phyloP scores from a whole-genome alignment of 2,329 filamentous ascomycete species.

The Aureobasidium sp. region DNA sequence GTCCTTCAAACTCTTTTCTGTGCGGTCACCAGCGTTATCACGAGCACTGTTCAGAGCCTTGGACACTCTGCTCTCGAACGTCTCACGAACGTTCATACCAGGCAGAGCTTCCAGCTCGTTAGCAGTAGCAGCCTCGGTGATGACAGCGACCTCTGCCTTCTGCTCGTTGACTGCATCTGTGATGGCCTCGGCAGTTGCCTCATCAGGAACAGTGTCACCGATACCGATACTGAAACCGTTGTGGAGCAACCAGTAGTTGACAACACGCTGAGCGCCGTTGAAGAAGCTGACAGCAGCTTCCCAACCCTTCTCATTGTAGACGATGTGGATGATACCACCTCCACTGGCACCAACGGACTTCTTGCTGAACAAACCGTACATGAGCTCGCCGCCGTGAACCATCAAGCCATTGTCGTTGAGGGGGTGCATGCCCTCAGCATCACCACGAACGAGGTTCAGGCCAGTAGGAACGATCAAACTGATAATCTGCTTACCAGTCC shows the following conservation, averaged over 20 bases:
- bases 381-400: slow-evolving; percentile 78
- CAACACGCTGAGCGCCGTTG: slow-evolving; percentile 87
- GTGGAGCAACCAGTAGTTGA: slow-evolving; percentile 96
- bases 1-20: slow-evolving; percentile 88
- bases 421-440: slow-evolving; percentile 49
- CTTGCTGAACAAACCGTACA: slow-evolving; percentile 88
- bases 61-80: slow-evolving; percentile 95
- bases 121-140: slow-evolving; percentile 71
- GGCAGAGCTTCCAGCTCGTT: slow-evolving; percentile 88
- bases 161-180: slow-evolving; percentile 72
- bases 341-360: slow-evolving; percentile 86
- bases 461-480: slow-evolving; percentile 86
- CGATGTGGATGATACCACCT: slow-evolving; percentile 88
- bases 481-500: slow-evolving; percentile 97
- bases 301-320: slow-evolving; percentile 89
- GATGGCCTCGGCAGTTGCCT: slow-evolving; percentile 74
- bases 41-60: slow-evolving; percentile 90
- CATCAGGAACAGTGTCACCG: slow-evolving; percentile 93
- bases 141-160: slow-evolving; percentile 70
- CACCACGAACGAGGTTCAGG: slow-evolving; percentile 65
- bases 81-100: slow-evolving; percentile 97
- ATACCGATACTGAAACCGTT: slow-evolving; percentile 97
- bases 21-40: slow-evolving; percentile 90
- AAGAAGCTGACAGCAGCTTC: slow-evolving; percentile 88
- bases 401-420: slow-evolving; percentile 70